A percentile compares a stretch with the other conserved stretches of the same genome.
Conservation (phyloP, 805 yeast species). For the Schwanniomyces vanrijiae region DNA sequence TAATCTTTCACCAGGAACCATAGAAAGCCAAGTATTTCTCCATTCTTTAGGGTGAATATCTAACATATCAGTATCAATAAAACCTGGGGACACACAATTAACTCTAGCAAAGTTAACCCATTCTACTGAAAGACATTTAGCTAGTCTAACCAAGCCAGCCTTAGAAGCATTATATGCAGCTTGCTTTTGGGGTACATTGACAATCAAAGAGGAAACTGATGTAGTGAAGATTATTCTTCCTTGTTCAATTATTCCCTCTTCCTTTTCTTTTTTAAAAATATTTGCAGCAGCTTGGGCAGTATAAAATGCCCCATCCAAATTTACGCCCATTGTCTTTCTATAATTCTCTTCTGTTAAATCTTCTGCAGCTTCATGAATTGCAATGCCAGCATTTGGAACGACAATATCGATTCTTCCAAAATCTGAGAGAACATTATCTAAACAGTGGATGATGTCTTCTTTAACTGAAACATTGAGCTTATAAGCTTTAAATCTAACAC, state of each 20-base stretch:
- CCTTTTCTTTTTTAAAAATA: constrained; percentile 39
- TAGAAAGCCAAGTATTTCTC: background rate
- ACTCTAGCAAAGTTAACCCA: constrained; percentile 54
- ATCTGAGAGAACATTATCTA: constrained; percentile 25
- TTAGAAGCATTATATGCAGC: constrained; percentile 43
- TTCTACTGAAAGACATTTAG: constrained; percentile 48
- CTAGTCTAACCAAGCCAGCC: constrained; percentile 39
- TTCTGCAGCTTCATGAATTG: constrained; percentile 27
- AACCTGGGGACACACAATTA: constrained; percentile 72
- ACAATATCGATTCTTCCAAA: constrained; percentile 37
- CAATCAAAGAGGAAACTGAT: constrained; percentile 41
- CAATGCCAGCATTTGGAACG: constrained; percentile 39
- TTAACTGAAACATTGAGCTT: constrained; percentile 31
- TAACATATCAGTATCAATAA: constrained; percentile 71
- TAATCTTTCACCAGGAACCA: constrained; percentile 63
- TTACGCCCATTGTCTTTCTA: constrained; percentile 34
- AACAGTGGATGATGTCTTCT: constrained; percentile 19
- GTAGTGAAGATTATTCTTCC: constrained; percentile 48
- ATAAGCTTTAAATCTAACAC: constrained; percentile 18
- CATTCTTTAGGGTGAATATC: constrained; percentile 60
- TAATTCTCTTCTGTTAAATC: constrained; percentile 40
- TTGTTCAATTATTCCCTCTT: constrained; percentile 28
- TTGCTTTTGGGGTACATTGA: constrained; percentile 38
- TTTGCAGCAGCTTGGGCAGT: constrained; percentile 49
- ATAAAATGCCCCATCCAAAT: constrained; percentile 45